Evolutionary conservation across 805 yeast species (phyloP).

Genomic region (Nakazawaea populi): DNA sequence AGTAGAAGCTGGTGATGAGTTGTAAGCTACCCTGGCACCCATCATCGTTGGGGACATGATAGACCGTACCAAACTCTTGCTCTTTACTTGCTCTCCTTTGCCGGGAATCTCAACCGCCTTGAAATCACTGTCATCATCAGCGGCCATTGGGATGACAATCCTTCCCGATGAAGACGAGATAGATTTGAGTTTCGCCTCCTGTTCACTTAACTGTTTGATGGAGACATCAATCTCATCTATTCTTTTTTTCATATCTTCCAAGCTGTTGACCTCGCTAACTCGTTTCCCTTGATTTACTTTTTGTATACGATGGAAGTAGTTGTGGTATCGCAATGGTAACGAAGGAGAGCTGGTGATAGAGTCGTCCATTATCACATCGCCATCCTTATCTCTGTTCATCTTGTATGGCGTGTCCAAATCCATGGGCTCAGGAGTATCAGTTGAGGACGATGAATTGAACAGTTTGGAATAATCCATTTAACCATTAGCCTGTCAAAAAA

Average conservation of each 20-base stretch:
- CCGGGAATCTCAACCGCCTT: not conserved
- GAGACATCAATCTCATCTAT: slow-evolving; percentile 1
- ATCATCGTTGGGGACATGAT: slow-evolving; percentile 16
- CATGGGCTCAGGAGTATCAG: slow-evolving; percentile 4
- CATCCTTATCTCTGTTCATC: slow-evolving; percentile 4
- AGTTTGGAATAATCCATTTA: not conserved
- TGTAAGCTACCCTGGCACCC: slow-evolving; percentile 18
- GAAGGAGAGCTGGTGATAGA: slow-evolving; percentile 11
- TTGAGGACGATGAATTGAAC: not conserved
- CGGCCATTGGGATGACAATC: not conserved
- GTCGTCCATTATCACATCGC: slow-evolving; percentile 11
- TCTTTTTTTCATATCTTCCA: slow-evolving; percentile 1
- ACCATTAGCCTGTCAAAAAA: not conserved
- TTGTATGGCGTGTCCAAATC: slow-evolving; percentile 4
- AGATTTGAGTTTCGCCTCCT: not conserved
- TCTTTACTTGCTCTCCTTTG: not conserved
- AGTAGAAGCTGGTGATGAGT: slow-evolving; percentile 4
- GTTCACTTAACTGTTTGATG: not conserved
- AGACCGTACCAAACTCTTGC: slow-evolving; percentile 5
- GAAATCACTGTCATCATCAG: not conserved
- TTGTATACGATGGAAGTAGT: slow-evolving; percentile 6
- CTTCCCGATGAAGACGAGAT: not conserved
- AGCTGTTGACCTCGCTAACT: not conserved
- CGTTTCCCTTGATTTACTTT: slow-evolving; percentile 3
- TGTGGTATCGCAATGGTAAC: slow-evolving; percentile 9